Percentiles rank a stretch among this genome's conserved stretches.
These are phyloP conservation scores for Populus deltoides DNA, from an alignment of 345 rosid genomes.

Conservation along the genomic window DNA sequence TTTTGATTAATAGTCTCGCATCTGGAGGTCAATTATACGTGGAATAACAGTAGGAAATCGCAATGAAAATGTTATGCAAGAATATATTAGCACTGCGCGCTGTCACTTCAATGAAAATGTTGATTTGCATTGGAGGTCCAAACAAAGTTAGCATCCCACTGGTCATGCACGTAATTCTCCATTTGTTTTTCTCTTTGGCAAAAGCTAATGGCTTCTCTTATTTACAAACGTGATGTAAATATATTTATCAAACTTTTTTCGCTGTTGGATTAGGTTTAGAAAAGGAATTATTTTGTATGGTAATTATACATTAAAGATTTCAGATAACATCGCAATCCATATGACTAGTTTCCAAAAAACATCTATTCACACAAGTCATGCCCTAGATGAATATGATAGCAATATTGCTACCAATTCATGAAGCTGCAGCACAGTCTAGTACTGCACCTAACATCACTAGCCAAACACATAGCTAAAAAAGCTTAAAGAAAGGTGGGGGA, in stretches of 20 bases:
- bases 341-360: not conserved
- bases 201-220: not conserved
- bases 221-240: too few relatives aligned
- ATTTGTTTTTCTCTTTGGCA: not conserved
- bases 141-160: not conserved
- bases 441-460: not conserved
- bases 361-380: not conserved
- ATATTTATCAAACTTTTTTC: too few relatives aligned
- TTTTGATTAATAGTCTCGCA: too few relatives aligned
- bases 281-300: not conserved
- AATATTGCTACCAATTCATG: not conserved
- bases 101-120: not conserved
- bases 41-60: too few relatives aligned
- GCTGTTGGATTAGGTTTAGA: not conserved
- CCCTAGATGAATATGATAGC: not conserved
- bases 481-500: not conserved
- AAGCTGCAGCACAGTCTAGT: not conserved
- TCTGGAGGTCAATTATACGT: too few relatives aligned
- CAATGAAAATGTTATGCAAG: not conserved
- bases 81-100: not conserved
- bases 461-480: not conserved
- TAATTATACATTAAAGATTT: not conserved
- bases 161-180: not conserved
- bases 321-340: not conserved
- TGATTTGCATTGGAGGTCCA: not conserved